A percentile compares a stretch with the other conserved stretches of the same genome.
Evolutionary conservation across 2,329 filamentous ascomycete genomes (phyloP).

Genomic region (Cladosporium sp.): DNA sequence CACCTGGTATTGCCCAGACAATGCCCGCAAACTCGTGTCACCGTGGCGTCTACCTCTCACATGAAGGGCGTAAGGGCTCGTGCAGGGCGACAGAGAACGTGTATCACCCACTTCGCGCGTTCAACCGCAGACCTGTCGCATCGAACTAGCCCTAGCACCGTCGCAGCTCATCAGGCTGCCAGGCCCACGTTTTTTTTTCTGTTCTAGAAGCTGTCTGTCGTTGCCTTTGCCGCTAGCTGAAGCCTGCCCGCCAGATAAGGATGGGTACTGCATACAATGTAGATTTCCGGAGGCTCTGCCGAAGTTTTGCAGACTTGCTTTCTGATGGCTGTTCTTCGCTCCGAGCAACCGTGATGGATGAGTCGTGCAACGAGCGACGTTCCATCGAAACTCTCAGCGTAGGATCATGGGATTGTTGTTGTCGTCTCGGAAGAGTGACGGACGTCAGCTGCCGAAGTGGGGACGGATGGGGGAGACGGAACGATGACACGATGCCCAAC

Average conservation of each 20-base stretch:
- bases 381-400: background rate
- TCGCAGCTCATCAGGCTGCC: background rate
- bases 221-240: background rate
- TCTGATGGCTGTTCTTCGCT: background rate
- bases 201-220: slow-evolving; percentile 8
- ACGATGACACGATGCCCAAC: background rate
- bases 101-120: slow-evolving; percentile 10
- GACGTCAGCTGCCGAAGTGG: slow-evolving; percentile 12
- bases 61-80: background rate
- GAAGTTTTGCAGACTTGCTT: background rate
- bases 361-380: background rate
- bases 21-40: background rate
- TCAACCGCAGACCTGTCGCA: slow-evolving; percentile 14
- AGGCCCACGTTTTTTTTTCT: background rate
- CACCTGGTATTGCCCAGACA: background rate
- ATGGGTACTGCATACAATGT: background rate
- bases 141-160: background rate
- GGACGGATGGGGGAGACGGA: background rate
- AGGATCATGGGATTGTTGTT: background rate
- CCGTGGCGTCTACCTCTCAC: slow-evolving; percentile 2
- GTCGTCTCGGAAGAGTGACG: background rate
- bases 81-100: background rate
- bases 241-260: slow-evolving; percentile 4
- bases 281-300: background rate
- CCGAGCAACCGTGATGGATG: slow-evolving; percentile 3